Conservation (phyloP, 1,284 basidiomycete species). For the Phlebopus sp. region DNA sequence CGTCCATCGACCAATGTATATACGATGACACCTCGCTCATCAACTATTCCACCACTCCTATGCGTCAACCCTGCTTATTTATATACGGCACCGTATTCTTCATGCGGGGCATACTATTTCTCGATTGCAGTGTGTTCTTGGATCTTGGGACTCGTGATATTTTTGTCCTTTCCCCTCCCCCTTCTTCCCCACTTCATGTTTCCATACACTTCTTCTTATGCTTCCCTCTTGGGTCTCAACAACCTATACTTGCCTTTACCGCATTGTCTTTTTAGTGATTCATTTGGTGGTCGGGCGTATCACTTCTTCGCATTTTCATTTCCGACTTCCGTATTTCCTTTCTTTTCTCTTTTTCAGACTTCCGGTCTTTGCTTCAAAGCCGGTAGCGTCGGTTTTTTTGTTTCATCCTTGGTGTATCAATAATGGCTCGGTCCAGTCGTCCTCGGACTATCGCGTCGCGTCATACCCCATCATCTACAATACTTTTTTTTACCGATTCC, state of each 20-base stretch:
- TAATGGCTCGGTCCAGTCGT: constrained; percentile 30
- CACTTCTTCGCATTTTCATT: constrained; percentile 8
- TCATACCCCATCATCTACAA: constrained; percentile 23
- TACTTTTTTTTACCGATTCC: not conserved
- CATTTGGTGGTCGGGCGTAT: constrained; percentile 17
- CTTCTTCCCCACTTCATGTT: constrained; percentile 22
- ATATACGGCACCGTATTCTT: constrained; percentile 34
- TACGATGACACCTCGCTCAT: constrained; percentile 27
- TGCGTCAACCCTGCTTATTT: constrained; percentile 39
- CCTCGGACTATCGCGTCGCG: constrained; percentile 35
- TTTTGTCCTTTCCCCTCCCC: constrained; percentile 4
- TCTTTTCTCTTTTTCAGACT: not conserved
- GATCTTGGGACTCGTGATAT: constrained; percentile 41
- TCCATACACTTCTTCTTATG: constrained; percentile 16
- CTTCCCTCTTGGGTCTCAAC: constrained; percentile 24
- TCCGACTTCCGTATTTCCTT: not conserved
- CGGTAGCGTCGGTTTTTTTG: not conserved
- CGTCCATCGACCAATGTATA: constrained; percentile 34
- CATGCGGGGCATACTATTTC: constrained; percentile 35
- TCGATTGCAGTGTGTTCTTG: constrained; percentile 40
- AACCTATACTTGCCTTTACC: constrained; percentile 17
- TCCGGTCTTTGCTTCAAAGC: constrained; percentile 4
- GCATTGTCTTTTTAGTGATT: constrained; percentile 29
- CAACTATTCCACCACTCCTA: constrained; percentile 20
- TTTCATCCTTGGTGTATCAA: constrained; percentile 30